Percentiles rank a stretch among this genome's conserved stretches.
Evolutionary conservation across 306 rosid genomes (phyloP).

Genomic region (Prunus salicina): DNA sequence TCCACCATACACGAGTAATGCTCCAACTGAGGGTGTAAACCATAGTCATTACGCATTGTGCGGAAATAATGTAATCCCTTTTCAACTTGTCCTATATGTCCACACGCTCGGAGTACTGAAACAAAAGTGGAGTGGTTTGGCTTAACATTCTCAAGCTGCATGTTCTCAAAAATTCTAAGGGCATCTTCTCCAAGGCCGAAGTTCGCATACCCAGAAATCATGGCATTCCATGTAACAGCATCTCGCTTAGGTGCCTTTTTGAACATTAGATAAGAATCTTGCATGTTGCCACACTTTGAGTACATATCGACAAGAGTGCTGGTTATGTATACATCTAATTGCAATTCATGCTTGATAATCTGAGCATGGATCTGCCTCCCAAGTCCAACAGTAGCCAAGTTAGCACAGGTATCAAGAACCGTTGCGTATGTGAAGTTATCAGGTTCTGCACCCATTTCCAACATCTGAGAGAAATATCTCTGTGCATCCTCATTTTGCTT

Average conservation of each 20-base stretch:
- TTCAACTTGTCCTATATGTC: neutral
- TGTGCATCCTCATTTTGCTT: conserved; percentile 32
- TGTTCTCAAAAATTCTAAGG: neutral
- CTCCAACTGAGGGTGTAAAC: conserved; percentile 1
- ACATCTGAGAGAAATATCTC: neutral
- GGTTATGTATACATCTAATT: neutral
- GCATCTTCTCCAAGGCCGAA: neutral
- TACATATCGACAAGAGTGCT: conserved; percentile 1
- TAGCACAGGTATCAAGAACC: neutral
- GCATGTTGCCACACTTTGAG: neutral
- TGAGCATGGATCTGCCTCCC: conserved; percentile 5
- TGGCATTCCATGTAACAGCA: conserved; percentile 27
- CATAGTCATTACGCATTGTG: neutral
- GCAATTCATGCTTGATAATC: neutral
- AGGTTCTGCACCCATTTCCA: conserved; percentile 3
- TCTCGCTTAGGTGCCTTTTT: conserved; percentile 26
- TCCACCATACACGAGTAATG: neutral
- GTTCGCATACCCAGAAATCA: neutral
- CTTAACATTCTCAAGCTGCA: neutral
- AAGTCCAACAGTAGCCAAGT: neutral
- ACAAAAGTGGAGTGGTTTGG: neutral
- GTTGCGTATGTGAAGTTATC: neutral
- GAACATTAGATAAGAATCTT: neutral
- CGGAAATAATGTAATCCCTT: neutral
- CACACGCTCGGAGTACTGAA: neutral